Evolutionary conservation across 1,284 basidiomycete species (phyloP), one percentile per base, ranked within the genome.

Genomic region (Sporisorium exsertum): DNA sequence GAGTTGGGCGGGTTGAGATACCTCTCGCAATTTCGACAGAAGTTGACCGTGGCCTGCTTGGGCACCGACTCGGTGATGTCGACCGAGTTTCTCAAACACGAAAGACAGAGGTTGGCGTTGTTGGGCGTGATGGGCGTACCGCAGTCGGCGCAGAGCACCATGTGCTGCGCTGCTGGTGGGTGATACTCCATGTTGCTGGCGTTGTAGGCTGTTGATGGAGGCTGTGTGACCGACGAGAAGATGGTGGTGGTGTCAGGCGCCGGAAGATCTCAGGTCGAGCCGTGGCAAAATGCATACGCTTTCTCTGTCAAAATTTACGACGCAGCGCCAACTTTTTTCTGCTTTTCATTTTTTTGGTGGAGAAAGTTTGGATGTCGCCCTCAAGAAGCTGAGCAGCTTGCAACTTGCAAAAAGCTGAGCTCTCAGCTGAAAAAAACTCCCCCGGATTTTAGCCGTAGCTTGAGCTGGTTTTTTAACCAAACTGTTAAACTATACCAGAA

Each of bases 61-160:
- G 96, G 96, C 54, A 99, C 99, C 16, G 94, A 94, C 86, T 97
- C 95, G 10, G 96, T 98, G 84, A 99, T 97, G 86, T 99, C 96
- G 72, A 98, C 91, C 26, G 92, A 91, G 88, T 95, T 96, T 72
- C 94, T 87, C 58, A 97, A 87, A 85, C 94, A 96, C 58, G 90
- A 91, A n/a, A 95, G 92, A 87, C 96, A 98, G 47, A 97, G 89
- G 88, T 97, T 97, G 58, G 96, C 95, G 75, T 93, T 94, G 87
- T 98, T 98, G 35, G 96, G 93, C 55, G 93, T 91, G 84, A 98
- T 99, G 59, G 93, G 93, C n/a, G 91, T 93, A 68, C 94, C 94
- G 64, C 87, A 87, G 73, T 87, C 87, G 61, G 86, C 86, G 65
- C 86, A 86, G 43, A 86, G 84, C 57, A 86, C 85, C 76, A 86